These are phyloP conservation scores for Chytriomyces sp. DNA, from an alignment of 192 early-diverging fungal species.

Conservation along the genomic window DNA sequence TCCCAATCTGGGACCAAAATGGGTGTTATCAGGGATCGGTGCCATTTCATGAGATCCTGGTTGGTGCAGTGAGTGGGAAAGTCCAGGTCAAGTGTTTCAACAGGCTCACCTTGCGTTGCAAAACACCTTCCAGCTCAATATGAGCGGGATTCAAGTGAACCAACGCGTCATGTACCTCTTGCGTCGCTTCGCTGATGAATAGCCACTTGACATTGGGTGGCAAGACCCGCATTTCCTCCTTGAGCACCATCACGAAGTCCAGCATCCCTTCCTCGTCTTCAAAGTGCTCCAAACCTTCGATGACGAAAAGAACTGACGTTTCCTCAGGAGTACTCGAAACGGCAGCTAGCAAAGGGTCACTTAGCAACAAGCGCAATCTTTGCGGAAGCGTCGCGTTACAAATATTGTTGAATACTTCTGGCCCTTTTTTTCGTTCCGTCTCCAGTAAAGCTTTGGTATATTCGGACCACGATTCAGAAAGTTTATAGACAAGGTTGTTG, in stretches of 20 bases:
- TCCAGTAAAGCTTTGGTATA: not conserved
- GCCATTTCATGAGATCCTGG: not conserved
- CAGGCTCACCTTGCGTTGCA: constrained; percentile 19
- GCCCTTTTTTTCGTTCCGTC: not conserved
- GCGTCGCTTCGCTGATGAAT: not conserved
- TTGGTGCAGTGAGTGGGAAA: no score
- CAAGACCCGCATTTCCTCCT: not conserved
- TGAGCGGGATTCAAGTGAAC: not conserved
- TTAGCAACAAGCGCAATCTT: constrained; percentile 2
- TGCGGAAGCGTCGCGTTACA: constrained; percentile 1
- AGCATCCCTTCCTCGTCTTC: not conserved
- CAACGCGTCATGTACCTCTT: not conserved
- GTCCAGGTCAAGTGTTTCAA: no score
- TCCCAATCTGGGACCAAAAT: not conserved
- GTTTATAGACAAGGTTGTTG: constrained; percentile 19
- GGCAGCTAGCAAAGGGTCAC: not conserved
- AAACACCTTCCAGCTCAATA: constrained; percentile 16
- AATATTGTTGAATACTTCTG: not conserved
- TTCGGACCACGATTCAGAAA: constrained; percentile 15
- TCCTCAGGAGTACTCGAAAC: not conserved
- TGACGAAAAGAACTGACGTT: constrained; percentile 7
- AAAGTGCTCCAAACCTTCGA: constrained; percentile 19
- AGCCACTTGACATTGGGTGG: constrained; percentile 20
- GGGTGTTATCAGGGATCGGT: not conserved
- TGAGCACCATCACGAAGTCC: constrained; percentile 8